Evolutionary conservation across 2,329 filamentous ascomycete species (phyloP).

Genomic region (Claviceps spartinae): DNA sequence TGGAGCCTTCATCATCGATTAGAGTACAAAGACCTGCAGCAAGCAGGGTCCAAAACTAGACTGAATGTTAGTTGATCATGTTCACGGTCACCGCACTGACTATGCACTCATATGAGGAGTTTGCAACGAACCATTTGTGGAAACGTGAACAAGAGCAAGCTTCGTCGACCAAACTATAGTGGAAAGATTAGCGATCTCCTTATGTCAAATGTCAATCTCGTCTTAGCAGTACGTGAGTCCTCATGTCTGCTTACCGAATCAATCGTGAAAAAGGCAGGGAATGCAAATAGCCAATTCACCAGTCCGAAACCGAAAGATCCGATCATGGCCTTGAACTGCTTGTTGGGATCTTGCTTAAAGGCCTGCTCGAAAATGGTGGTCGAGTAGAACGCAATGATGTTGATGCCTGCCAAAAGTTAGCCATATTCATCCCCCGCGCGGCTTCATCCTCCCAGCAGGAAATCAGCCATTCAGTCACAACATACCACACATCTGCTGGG

Average conservation of each 20-base stretch:
- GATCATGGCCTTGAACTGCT: constrained; percentile 33
- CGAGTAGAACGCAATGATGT: constrained; percentile 64
- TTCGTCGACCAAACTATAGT: constrained; percentile 41
- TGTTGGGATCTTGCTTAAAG: constrained; percentile 29
- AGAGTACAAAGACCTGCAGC: constrained; percentile 26
- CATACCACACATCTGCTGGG: constrained; percentile 51
- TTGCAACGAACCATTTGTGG: constrained; percentile 43
- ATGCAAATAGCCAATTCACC: constrained; percentile 53
- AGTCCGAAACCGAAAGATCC: constrained; percentile 36
- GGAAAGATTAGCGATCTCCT: constrained; percentile 5
- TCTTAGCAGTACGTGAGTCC: too few relatives aligned
- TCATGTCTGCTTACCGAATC: constrained; percentile 30
- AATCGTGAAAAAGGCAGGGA: constrained; percentile 52
- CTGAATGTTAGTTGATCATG: background rate
- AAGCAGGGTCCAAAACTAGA: constrained; percentile 36
- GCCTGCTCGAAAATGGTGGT: constrained; percentile 47
- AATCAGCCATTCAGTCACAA: background rate
- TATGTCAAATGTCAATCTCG: background rate
- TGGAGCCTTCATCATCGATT: constrained; percentile 15
- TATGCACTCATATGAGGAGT: background rate
- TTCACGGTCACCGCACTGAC: too few relatives aligned
- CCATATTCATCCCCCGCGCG: too few relatives aligned
- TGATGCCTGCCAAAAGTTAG: constrained; percentile 26
- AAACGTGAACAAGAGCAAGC: constrained; percentile 50
- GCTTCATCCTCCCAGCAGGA: background rate